These are phyloP conservation scores for Lizanozyma gosingica DNA, from an alignment of 1,139 yeast genomes.

Conservation along the genomic window DNA sequence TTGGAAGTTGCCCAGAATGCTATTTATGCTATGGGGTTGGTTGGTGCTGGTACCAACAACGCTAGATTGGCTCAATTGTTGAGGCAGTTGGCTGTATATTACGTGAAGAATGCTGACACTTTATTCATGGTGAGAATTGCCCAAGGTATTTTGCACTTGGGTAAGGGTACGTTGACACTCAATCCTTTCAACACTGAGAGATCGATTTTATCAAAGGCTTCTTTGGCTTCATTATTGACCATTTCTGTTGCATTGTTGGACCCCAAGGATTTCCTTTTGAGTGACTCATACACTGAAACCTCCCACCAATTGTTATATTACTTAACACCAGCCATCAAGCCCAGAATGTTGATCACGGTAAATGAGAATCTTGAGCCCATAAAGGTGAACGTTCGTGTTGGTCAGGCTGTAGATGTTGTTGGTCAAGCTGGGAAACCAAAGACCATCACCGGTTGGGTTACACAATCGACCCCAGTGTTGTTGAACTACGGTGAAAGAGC, in stretches of 20 bases:
- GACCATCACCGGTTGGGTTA: slow-evolving; percentile 98
- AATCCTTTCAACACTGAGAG: slow-evolving; percentile 89
- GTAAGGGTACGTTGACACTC: slow-evolving; percentile 88
- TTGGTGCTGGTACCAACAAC: slow-evolving; percentile 97
- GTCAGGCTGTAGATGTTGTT: slow-evolving; percentile 97
- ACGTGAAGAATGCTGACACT: slow-evolving; percentile 83
- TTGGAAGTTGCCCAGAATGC: slow-evolving; percentile 93
- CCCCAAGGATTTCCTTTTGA: slow-evolving; percentile 62
- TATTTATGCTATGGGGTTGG: slow-evolving; percentile 93
- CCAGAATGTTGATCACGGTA: slow-evolving; percentile 87
- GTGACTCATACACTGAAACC: slow-evolving; percentile 43
- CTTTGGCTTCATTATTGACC: slow-evolving; percentile 84
- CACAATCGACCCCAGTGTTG: slow-evolving; percentile 94
- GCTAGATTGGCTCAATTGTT: slow-evolving; percentile 95
- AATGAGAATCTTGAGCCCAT: slow-evolving; percentile 84
- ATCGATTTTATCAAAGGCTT: slow-evolving; percentile 76
- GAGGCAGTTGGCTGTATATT: slow-evolving; percentile 90
- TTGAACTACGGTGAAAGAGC: slow-evolving; percentile 94
- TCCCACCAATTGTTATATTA: slow-evolving; percentile 75
- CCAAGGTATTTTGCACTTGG: slow-evolving; percentile 90
- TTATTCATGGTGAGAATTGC: slow-evolving; percentile 90
- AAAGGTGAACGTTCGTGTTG: slow-evolving; percentile 94
- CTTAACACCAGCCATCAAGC: slow-evolving; percentile 83
- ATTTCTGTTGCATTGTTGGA: slow-evolving; percentile 78
- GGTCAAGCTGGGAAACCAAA: slow-evolving; percentile 99